Evolutionary conservation across 2,329 filamentous ascomycete genomes (phyloP).

Genomic region (Zasmidium cellare): DNA sequence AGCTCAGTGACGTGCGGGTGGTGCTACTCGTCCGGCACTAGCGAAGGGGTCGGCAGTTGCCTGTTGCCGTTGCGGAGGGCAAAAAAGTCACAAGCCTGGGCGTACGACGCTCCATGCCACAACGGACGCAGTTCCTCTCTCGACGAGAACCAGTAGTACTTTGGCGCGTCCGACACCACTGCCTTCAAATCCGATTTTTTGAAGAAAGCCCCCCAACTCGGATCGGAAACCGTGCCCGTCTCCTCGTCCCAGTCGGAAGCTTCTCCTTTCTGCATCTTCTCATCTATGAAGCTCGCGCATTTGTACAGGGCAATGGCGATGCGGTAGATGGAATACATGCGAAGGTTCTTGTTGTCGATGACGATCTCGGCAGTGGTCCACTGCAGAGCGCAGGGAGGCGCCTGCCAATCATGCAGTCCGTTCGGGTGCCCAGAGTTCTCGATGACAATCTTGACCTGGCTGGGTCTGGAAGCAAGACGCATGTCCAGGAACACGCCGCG

Average conservation of each 20-base stretch:
- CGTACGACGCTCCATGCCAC: no score
- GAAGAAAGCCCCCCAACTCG: background rate
- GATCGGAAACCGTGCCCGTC: background rate
- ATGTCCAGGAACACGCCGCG: background rate
- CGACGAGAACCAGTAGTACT: background rate
- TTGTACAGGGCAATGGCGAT: background rate
- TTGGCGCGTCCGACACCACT: background rate
- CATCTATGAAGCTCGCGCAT: background rate
- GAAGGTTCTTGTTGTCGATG: background rate
- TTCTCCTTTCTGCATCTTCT: background rate
- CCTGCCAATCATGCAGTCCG: background rate
- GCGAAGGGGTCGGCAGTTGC: no score
- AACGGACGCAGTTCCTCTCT: no score
- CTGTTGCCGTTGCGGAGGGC: no score
- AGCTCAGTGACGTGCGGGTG: no score
- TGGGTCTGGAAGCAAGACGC: background rate
- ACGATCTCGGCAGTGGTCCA: background rate
- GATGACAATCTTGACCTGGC: background rate
- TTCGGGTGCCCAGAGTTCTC: background rate
- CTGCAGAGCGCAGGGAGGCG: background rate
- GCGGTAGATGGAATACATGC: background rate
- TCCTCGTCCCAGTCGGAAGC: background rate
- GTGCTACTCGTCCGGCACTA: no score
- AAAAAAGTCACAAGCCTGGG: no score
- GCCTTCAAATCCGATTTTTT: background rate